A percentile compares a stretch with the other conserved stretches of the same genome.
Conservation (phyloP, 2,329 filamentous ascomycete genomes). For the Aspergillus neotritici region DNA sequence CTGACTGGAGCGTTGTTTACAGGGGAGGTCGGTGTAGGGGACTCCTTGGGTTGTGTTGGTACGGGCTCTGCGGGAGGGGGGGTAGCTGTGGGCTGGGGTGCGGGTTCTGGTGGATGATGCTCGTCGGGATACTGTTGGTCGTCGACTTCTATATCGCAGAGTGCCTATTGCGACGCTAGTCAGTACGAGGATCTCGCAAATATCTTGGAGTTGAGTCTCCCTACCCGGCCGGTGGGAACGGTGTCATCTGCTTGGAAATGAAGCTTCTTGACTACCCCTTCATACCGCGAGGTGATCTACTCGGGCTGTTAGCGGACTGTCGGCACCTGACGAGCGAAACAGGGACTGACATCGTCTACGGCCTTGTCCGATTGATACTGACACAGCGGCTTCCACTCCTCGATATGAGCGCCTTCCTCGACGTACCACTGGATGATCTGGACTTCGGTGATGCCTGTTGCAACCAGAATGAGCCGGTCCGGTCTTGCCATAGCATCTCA, state of each 20-base stretch:
- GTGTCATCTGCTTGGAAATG: constrained; percentile 95
- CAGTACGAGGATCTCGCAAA: background rate
- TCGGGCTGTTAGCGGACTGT: constrained; percentile 32
- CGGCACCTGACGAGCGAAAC: background rate
- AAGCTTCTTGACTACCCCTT: constrained; percentile 91
- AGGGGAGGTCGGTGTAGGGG: constrained; percentile 3
- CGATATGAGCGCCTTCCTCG: constrained; percentile 86
- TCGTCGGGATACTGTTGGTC: constrained; percentile 65
- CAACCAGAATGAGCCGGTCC: constrained; percentile 13
- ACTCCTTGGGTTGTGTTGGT: constrained; percentile 14
- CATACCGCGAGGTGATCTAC: constrained; percentile 92
- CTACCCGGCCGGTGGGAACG: constrained; percentile 76
- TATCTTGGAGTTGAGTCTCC: background rate
- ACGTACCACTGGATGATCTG: constrained; percentile 99
- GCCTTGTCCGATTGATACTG: constrained; percentile 99
- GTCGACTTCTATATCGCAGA: constrained; percentile 91
- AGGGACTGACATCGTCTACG: constrained; percentile 49
- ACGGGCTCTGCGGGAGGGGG: constrained; percentile 12
- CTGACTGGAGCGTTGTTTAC: constrained; percentile 6
- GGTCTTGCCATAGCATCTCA: background rate
- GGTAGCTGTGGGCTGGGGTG: constrained; percentile 12
- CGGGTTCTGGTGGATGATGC: constrained; percentile 25
- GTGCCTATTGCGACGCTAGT: constrained; percentile 50
- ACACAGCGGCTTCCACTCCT: constrained; percentile 96
- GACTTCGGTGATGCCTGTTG: constrained; percentile 85